A percentile compares a stretch with the other conserved stretches of the same genome.
Conservation (phyloP, 441 rosid species). For the Erysimum cheiri region DNA sequence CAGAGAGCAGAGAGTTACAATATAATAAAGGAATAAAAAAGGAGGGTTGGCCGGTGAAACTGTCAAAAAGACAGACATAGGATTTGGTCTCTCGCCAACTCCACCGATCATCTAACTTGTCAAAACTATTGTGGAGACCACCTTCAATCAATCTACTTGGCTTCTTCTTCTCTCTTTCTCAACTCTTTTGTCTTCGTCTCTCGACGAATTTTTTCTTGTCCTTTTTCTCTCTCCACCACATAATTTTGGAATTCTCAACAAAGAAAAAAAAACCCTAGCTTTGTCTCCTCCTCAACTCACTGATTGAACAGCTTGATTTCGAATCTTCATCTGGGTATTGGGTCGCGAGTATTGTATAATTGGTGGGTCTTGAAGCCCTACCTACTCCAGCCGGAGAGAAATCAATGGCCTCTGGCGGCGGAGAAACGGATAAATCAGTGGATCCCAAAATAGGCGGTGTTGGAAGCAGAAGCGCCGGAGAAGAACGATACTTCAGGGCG, state of each 20-base stretch:
- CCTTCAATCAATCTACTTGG: not conserved
- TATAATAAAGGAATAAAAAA: too few relatives aligned
- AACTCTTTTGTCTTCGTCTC: constrained; percentile 5
- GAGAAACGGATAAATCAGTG: constrained; percentile 22
- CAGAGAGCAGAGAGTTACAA: too few relatives aligned
- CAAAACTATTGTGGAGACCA: constrained; percentile 17
- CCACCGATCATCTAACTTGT: constrained; percentile 4
- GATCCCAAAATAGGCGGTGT: constrained; percentile 36
- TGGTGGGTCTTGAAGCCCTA: not conserved
- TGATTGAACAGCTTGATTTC: constrained; percentile 2
- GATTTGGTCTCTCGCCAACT: constrained; percentile 30
- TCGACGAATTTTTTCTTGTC: not conserved
- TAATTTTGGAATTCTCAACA: not conserved
- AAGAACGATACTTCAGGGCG: constrained; percentile 50
- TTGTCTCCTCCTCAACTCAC: not conserved
- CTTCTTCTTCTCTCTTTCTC: constrained; percentile 10
- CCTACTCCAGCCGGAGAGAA: not conserved
- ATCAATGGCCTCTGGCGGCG: constrained; percentile 47
- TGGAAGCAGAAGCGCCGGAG: constrained; percentile 52
- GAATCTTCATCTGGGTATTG: constrained; percentile 6
- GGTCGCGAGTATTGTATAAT: not conserved
- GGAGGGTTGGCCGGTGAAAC: constrained; percentile 34
- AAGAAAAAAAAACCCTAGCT: not conserved
- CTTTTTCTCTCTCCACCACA: constrained; percentile 32
- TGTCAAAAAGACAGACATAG: constrained; percentile 29